Evolutionary conservation across 2,329 filamentous ascomycete species (phyloP).

Genomic region (Colletotrichum costaricense): DNA sequence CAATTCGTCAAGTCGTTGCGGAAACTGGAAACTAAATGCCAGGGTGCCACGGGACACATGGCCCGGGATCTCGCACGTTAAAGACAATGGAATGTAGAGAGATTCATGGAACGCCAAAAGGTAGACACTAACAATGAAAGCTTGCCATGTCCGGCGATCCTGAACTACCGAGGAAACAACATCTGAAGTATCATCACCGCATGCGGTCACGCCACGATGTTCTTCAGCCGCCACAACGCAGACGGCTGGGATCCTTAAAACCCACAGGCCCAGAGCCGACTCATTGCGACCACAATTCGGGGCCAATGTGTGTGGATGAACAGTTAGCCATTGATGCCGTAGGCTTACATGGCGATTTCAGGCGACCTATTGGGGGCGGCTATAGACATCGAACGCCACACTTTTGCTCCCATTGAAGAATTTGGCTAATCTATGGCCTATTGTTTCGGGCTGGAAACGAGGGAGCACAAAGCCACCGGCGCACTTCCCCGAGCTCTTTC

Average conservation of each 20-base stretch:
- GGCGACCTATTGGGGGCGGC: not conserved
- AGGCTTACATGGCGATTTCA: not conserved
- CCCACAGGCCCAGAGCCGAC: not conserved
- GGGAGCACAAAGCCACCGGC: not conserved
- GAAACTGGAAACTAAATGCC: not conserved
- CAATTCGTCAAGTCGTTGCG: not conserved
- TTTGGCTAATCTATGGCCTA: too few species aligned
- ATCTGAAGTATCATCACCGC: not conserved
- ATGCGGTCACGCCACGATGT: conserved; percentile 16
- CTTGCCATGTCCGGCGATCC: conserved; percentile 7
- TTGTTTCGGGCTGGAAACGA: not conserved
- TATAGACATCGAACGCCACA: not conserved
- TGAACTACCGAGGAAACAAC: not conserved
- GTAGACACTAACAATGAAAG: not conserved
- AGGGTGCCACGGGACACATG: not conserved
- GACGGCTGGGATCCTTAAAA: not conserved
- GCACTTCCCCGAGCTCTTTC: not conserved
- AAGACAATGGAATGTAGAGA: not conserved
- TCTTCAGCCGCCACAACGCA: not conserved
- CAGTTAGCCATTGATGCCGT: not conserved
- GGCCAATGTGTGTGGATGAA: not conserved
- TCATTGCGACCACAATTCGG: not conserved
- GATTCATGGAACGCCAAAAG: not conserved
- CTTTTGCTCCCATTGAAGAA: not conserved
- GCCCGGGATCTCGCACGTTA: not conserved